Evolutionary conservation across 495 filamentous ascomycete species (phyloP), one percentile per base, ranked within the genome.

Genomic region (Cladorrhinum samala): DNA sequence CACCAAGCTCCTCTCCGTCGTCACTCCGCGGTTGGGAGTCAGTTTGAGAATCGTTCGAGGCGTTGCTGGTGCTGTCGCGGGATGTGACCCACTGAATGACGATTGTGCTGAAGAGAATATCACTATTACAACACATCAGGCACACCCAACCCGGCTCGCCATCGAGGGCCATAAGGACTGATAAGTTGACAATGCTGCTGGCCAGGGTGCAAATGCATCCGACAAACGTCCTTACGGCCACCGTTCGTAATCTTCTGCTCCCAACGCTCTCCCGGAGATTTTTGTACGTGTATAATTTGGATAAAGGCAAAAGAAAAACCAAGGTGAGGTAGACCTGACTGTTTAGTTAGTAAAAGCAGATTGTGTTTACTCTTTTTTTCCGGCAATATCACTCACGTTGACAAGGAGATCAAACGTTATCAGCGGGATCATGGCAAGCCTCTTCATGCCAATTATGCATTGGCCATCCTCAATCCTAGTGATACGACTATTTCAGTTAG

Each of bases 61-160:
- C 17, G 37, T 24, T 42, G 3, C 38, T 50, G 49, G 55, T 61
- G 57, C 63, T 68, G 66, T 78, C 76, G 53, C 63, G 64, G n/a
- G 71, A 71, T 7, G 76, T 78, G 46, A 79, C 67, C 78, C 77
- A 81, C 60, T 79, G 75, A 50, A 80, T 74, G 20, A 78, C 71
- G 17, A 77, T 49, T 25, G 73, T 70, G 39, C 69, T 72, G 68
- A 81, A 79, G 50, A 81, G 70, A 27, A 80, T 75, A 51, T 81
- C 77, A 46, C 71, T 71, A 57, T 80, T 80, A 55, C 77, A 81
- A 54, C 74, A 78, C 71, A 78, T 78, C 30, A 81, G 64, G 57
- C 73, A 81, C 9, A 80, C 70, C 78, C 78, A 81, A 24, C 72
- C 77, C 3, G 72, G 78, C 52, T 81, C 78, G 36, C 78, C 77